Conservation (phyloP, 1,284 basidiomycete species). For the Naganishia sp. region DNA sequence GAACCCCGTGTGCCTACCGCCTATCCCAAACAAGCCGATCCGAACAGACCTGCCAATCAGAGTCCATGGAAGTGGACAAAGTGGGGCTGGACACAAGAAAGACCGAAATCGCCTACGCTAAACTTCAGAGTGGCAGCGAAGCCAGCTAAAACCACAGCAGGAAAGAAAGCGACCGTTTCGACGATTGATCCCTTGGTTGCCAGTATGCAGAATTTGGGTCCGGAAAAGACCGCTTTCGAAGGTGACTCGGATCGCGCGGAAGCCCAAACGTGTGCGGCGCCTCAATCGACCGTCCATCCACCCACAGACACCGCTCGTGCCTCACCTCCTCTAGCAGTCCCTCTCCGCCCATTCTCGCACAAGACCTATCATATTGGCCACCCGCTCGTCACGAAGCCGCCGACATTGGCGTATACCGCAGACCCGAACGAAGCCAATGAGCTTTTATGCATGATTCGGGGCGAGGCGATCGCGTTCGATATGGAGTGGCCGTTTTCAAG, state of each 20-base stretch:
- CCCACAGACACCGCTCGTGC: not conserved
- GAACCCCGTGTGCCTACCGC: not conserved
- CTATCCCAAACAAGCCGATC: not conserved
- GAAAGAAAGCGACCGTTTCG: not conserved
- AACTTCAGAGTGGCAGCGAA: not conserved
- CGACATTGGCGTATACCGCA: constrained; percentile 44
- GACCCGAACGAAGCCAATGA: constrained; percentile 42
- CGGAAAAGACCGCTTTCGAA: not conserved
- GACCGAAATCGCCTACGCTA: not conserved
- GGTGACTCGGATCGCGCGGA: not conserved
- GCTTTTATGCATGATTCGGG: constrained; percentile 42
- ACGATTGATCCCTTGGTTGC: not conserved
- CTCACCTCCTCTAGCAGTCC: not conserved
- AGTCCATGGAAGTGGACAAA: constrained; percentile 11
- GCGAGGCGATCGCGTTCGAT: constrained; percentile 46
- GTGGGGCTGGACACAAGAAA: constrained; percentile 16
- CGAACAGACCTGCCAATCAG: not conserved
- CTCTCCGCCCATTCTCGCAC: constrained; percentile 4
- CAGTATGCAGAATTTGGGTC: constrained; percentile 5
- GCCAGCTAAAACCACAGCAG: not conserved
- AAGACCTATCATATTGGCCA: constrained; percentile 18
- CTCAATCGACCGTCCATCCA: not conserved
- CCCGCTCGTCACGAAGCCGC: constrained; percentile 19
- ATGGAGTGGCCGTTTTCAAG: constrained; percentile 47
- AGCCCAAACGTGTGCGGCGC: no score